Evolutionary conservation across 106 monocot genomes (phyloP).

Genomic region (Dactylorhiza incarnata): DNA sequence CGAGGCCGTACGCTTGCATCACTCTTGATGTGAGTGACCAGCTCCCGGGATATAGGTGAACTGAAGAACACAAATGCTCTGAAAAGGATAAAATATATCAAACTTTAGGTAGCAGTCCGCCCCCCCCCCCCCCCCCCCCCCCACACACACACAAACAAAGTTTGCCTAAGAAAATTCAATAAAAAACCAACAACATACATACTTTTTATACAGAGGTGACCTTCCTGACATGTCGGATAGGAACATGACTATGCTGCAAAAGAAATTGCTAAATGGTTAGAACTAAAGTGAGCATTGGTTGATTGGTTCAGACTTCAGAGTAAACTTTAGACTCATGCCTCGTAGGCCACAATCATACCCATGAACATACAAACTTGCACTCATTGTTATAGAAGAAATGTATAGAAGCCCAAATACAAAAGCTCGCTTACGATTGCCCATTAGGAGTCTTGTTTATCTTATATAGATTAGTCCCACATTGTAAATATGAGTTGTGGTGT

Average conservation of each 20-base stretch:
- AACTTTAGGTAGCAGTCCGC: neutral
- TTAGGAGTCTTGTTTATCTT: too few species aligned
- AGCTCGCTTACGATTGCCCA: too few species aligned
- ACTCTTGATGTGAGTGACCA: constrained; percentile 66
- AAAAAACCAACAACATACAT: constrained; percentile 17
- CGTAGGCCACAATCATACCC: too few species aligned
- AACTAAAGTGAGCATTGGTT: neutral
- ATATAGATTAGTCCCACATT: too few species aligned
- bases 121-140: too few species aligned
- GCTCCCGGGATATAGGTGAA: constrained; percentile 68
- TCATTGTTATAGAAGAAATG: too few species aligned
- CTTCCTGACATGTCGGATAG: constrained; percentile 5
- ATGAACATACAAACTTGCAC: too few species aligned
- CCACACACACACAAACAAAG: neutral
- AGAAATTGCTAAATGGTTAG: constrained; percentile 2
- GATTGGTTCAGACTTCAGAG: too few species aligned
- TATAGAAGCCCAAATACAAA: too few species aligned
- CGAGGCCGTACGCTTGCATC: constrained; percentile 82
- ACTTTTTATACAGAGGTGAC: constrained; percentile 68
- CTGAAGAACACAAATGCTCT: constrained; percentile 99
- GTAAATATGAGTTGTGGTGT: too few species aligned
- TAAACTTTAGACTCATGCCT: too few species aligned
- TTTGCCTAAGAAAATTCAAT: neutral
- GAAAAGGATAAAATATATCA: constrained; percentile 14
- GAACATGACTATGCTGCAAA: constrained; percentile 11